Conservation (phyloP, 1,139 yeast species). For the Blastobotrys elegans region DNA sequence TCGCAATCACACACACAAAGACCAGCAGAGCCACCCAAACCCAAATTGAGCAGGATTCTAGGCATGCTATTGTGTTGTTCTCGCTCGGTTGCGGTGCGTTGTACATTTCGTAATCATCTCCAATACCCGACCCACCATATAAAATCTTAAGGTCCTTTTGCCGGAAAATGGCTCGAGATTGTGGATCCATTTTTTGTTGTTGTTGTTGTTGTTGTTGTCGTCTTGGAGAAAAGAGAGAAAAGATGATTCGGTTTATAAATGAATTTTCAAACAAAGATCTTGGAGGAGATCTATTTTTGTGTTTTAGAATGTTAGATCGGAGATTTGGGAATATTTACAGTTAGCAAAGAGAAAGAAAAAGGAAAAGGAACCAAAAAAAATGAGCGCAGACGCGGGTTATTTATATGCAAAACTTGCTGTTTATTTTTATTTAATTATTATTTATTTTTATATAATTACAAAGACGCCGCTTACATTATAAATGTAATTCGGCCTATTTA, state of each 20-base stretch:
- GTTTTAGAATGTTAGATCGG: too few species aligned
- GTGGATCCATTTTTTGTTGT: conserved; percentile 7
- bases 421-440: too few species aligned
- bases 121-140: conserved; percentile 8
- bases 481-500: too few species aligned
- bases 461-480: too few species aligned
- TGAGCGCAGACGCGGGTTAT: too few species aligned
- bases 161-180: conserved; percentile 9
- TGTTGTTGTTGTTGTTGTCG: not conserved
- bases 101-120: conserved; percentile 6
- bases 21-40: not conserved
- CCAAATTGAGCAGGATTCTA: not conserved
- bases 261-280: not conserved
- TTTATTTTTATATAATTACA: too few species aligned
- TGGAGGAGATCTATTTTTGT: not conserved
- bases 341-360: too few species aligned
- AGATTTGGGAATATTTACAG: too few species aligned
- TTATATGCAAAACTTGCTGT: too few species aligned
- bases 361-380: too few species aligned
- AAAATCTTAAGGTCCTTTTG: conserved; percentile 9
- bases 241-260: not conserved
- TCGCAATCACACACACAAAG: not conserved
- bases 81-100: not conserved
- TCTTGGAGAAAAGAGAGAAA: not conserved
- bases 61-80: too few species aligned